Base-by-base conservation (phyloP, 345 rosid genomes). In the Moricandia arvensis region DNA sequence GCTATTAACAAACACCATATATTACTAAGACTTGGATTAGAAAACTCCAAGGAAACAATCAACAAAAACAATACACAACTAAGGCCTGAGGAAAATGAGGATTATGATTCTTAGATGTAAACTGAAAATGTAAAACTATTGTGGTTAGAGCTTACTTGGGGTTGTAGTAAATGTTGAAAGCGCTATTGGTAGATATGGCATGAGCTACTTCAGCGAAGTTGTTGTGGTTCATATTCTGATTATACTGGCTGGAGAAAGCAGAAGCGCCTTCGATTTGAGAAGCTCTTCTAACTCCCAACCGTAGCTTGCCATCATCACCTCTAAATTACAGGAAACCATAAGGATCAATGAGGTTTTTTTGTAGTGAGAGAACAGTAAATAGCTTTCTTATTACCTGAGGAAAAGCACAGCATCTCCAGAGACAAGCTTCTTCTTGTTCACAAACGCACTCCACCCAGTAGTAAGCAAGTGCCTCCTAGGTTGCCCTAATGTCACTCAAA, bases 351-450 rank as follows among this genome's bases (percentile, higher is more conserved):
- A 49, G 55, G 1, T 43, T 43, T 41, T 4, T 41, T 9, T 38
- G 63, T 27, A 61, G 5, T 16, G 61, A 59, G 16, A 55, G 29
- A 49, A 33, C 7, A 59, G 1, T 0, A 17, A n/a, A 45, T n/a
- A 12, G 5, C 26, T 6, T 9, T 53, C 17, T 29, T 17, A 21
- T 10, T 79, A 93, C 99, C 97, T 91, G 16, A 93, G 93, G 79
- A 96, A 96, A 62, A 96, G 97, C 72, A 96, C 97, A 47, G 98
- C 99, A 85, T 96, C 99, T 74, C 99, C 99, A 13, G 98, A 91
- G 55, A 93, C 93, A 58, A 96, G 97, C 79, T 93, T 93, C 89
- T 96, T 96, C 90, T 85, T 91, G 80, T 96, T 96, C 4, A 96
- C 98, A 80, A 96, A 96, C 13, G 95, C 94, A 82, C 97, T 96